Base-by-base conservation (phyloP, 768 basidiomycete species). In the Naganishia vaughanmartiniae region DNA sequence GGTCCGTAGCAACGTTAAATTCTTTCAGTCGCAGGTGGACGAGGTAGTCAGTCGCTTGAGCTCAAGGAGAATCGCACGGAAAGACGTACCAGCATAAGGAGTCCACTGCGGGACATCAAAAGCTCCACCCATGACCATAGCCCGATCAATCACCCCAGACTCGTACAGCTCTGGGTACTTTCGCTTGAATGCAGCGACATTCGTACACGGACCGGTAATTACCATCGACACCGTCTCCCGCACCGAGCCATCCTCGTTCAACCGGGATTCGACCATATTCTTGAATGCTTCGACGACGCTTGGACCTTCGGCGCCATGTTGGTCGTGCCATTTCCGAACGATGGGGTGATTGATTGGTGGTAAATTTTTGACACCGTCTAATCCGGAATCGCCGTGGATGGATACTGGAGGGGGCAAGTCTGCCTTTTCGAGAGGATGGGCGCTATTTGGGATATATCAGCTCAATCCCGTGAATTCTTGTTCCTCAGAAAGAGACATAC, bases 21-120 rank as follows among this genome's bases (percentile, higher is more conserved):
- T 71, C 70, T 67, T 9, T 17, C 28, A 26, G 31, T 42, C 24
- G 58, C 31, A 33, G 19, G 30, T 21, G 11, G 26, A 45, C 24
- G 28, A 17, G 45, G 31, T 21, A 1, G 45, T 17, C 45, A 21
- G 12, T 39, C 36, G 10, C 10, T 42, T 21, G 3, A n/a, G 4
- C 17, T 46, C 42, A 26, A n/a, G 10, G 60, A 45, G n/a, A 26
- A 48, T 39, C 33, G 30, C 39, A 57, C 9, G n/a, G n/a, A n/a
- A 36, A 10, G 19, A 67, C 66, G 24, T 31, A 67, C 66, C 66
- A 21, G 65, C 70, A 46, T 51, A 71, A 11, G 70, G 70, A 2
- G 70, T 71, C 70, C 70, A 71, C 33, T 71, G 70, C 17, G 70
- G 70, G 42, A 71, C 56, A 30, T 30, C 65, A 36, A 71, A 58